Conservation (phyloP, 768 basidiomycete species). For the Rhodotorula diobovata region DNA sequence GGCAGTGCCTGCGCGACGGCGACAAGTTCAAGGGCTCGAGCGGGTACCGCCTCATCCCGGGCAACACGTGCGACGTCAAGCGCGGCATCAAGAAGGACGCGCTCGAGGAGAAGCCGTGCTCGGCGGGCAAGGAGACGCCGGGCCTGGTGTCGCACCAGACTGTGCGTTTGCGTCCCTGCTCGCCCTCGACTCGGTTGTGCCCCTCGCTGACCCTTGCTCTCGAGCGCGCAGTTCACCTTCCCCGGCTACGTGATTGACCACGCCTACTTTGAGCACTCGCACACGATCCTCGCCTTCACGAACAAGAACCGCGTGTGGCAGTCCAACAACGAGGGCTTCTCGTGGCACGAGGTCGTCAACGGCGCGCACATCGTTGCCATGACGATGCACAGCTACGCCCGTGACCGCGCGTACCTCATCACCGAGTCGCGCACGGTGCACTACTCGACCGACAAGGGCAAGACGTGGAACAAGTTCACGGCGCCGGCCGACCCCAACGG, state of each 20-base stretch:
- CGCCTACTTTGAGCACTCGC: conserved; percentile 75
- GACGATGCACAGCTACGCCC: conserved; percentile 73
- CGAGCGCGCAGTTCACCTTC: conserved; percentile 60
- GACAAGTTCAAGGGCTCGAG: conserved; percentile 79
- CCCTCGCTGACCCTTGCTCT: too few species aligned
- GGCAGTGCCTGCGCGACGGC: conserved; percentile 59
- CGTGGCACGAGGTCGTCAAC: conserved; percentile 67
- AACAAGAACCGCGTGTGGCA: conserved; percentile 79
- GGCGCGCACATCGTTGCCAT: conserved; percentile 68
- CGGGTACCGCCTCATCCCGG: conserved; percentile 86
- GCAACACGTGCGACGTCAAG: conserved; percentile 71
- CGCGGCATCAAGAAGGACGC: conserved; percentile 65
- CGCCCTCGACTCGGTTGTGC: not conserved
- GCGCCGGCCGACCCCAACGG: conserved; percentile 72
- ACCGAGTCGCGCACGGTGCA: conserved; percentile 62
- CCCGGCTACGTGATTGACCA: conserved; percentile 63
- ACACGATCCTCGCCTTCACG: conserved; percentile 76
- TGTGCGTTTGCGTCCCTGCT: conserved; percentile 51
- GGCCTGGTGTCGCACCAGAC: conserved; percentile 72
- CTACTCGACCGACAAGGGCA: conserved; percentile 79
- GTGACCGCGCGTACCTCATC: conserved; percentile 85
- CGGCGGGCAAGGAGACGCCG: conserved; percentile 57
- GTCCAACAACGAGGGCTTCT: conserved; percentile 89
- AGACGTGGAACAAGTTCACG: conserved; percentile 58
- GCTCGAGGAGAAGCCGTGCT: conserved; percentile 65